A percentile compares a stretch with the other conserved stretches of the same genome.
Evolutionary conservation across 306 rosid species (phyloP).

Genomic region (Glycine latifolia): DNA sequence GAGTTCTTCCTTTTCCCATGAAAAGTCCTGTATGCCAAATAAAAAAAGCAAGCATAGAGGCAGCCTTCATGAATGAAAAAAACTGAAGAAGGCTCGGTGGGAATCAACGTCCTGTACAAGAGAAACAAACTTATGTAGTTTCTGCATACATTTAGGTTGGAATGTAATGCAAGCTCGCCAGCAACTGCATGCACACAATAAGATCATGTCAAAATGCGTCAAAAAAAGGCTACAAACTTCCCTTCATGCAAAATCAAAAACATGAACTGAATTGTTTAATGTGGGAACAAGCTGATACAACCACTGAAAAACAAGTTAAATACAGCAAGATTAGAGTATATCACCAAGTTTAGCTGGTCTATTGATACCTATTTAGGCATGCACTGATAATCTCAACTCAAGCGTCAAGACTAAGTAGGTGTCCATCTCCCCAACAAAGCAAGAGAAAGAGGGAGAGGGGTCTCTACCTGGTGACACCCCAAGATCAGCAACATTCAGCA

Average conservation of each 20-base stretch:
- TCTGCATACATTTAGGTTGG: constrained; percentile 54
- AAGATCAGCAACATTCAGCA: constrained; percentile 53
- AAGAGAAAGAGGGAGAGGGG: constrained; percentile 27
- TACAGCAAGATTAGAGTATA: background rate
- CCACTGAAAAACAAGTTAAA: too few species aligned
- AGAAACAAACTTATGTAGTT: constrained; percentile 56
- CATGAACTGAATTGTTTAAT: background rate
- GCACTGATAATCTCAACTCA: background rate
- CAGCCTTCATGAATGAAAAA: constrained; percentile 63
- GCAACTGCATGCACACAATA: constrained; percentile 56
- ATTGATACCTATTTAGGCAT: constrained; percentile 2
- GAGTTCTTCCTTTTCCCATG: constrained; percentile 50
- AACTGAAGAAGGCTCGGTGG: constrained; percentile 60
- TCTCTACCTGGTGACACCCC: constrained; percentile 60
- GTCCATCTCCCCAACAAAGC: constrained; percentile 23
- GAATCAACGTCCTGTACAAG: constrained; percentile 76
- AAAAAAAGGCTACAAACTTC: background rate
- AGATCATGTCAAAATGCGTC: background rate
- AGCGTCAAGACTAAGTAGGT: background rate
- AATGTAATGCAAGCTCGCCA: constrained; percentile 49
- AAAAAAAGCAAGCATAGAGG: constrained; percentile 58
- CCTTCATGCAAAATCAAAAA: constrained; percentile 13
- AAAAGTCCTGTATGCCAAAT: constrained; percentile 55
- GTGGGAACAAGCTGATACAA: too few species aligned
- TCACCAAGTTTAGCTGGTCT: background rate